Evolutionary conservation across 768 basidiomycete species (phyloP).

Genomic region (Brasilioporus rufonigricans): DNA sequence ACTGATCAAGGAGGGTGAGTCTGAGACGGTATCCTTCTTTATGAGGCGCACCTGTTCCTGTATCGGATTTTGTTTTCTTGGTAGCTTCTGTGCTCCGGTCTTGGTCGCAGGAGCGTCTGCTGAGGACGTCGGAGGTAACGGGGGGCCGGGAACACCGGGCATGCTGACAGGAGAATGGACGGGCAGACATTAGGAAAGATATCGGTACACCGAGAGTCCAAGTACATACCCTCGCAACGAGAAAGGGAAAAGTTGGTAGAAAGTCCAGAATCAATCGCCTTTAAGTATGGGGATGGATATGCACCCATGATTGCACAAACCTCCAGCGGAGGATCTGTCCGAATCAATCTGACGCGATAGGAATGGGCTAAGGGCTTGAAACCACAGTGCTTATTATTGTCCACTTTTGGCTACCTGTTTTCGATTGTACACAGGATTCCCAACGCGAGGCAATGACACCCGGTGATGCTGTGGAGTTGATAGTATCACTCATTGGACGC

Average conservation of each 20-base stretch:
- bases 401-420: too few relatives aligned
- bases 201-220: neutral
- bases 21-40: neutral
- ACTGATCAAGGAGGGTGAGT: too few relatives aligned
- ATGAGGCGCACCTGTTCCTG: neutral
- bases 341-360: neutral
- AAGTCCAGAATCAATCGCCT: neutral
- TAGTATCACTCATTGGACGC: too few relatives aligned
- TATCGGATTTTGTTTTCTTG: too few relatives aligned
- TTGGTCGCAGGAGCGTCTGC: too few relatives aligned
- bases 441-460: too few relatives aligned
- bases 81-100: too few relatives aligned
- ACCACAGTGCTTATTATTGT: neutral
- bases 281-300: neutral
- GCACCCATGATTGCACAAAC: neutral
- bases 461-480: too few relatives aligned
- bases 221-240: neutral
- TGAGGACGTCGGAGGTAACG: neutral
- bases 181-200: neutral
- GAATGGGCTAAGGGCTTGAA: neutral
- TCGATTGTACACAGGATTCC: too few relatives aligned
- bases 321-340: neutral
- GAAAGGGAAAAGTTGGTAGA: neutral
- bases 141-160: neutral
- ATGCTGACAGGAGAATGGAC: neutral